Evolutionary conservation across 768 basidiomycete genomes (phyloP).

Genomic region (Boletus pseudo-olivaceus): DNA sequence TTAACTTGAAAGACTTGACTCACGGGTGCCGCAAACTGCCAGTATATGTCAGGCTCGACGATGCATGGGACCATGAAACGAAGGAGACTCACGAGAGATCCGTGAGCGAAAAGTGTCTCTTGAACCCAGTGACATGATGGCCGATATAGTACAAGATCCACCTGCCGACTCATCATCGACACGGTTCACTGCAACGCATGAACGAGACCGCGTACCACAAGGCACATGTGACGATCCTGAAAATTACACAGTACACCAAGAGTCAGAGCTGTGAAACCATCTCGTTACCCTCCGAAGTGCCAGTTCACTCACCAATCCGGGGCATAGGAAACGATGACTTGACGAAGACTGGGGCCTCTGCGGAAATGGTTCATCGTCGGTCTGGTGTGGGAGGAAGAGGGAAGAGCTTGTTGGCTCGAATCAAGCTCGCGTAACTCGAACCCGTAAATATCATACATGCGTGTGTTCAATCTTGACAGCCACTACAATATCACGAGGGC

Average conservation of each 20-base stretch:
- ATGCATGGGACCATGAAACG: neutral
- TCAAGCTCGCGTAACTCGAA: neutral
- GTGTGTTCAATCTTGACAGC: neutral
- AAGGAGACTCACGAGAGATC: constrained; percentile 62
- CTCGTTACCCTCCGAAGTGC: neutral
- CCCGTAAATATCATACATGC: neutral
- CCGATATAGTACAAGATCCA: constrained; percentile 55
- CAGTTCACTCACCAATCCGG: constrained; percentile 62
- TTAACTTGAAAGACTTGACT: constrained; percentile 11
- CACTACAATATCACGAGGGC: too few species aligned
- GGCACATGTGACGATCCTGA: constrained; percentile 61
- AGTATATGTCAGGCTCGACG: constrained; percentile 12
- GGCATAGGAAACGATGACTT: constrained; percentile 49
- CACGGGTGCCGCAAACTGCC: constrained; percentile 38
- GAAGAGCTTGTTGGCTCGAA: neutral
- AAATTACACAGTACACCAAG: neutral
- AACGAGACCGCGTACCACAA: constrained; percentile 48
- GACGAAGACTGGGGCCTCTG: constrained; percentile 17
- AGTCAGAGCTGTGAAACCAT: neutral
- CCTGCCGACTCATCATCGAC: constrained; percentile 35
- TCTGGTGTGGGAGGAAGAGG: neutral
- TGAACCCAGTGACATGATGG: constrained; percentile 57
- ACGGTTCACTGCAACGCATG: neutral
- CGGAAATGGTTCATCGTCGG: constrained; percentile 10
- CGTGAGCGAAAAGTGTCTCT: constrained; percentile 70